Evolutionary conservation across 1,284 basidiomycete species (phyloP), one percentile per base, ranked within the genome.

Genomic region (Anthracocystis walkeri): DNA sequence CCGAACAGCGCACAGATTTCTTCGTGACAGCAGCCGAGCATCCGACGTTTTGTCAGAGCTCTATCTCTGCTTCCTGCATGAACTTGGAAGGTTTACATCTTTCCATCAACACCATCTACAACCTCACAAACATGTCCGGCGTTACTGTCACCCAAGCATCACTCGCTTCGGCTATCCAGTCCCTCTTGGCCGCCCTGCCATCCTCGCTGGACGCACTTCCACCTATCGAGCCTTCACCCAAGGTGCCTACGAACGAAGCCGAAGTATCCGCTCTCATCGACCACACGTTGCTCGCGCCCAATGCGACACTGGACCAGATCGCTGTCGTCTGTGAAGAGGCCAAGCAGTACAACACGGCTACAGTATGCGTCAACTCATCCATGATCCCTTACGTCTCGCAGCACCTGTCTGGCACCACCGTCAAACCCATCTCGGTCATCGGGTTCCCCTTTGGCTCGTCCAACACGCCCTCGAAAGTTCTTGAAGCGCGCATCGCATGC

Each of bases 371-470:
- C 57, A 81, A 80, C 57, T 75, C 73, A 5, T 67, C 65, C 58
- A 70, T 78, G 74, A 74, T 81, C 35, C 61, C 64, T 16, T 45
- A 48, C 82, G 78, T 93, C 90, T 5, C 89, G 89, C 61, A 85
- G 89, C 55, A 88, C 90, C 66, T 82, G 2, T 31, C 65, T 25
- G 77, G 76, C 40, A 52, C 61, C 20, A 20, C 50, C 21, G 75
- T 79, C 25, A 49, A 53, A 0, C 75, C 74, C 16, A 80, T 80
- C 65, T 65, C 69, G 5, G 75, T 78, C 29, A 67, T 80, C 38
- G 78, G 71, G 7, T 77, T 80, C 56, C 75, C 75, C 23, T 77
- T 78, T 29, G 77, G 80, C 31, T 72, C 71, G 0, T 61, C 67
- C 49, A 76, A 72, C 57, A 75, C 68, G 4, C 46, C 58, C 10